phyloP scores from a whole-genome alignment of 83 land plant genomes.

The Larix sibirica region DNA sequence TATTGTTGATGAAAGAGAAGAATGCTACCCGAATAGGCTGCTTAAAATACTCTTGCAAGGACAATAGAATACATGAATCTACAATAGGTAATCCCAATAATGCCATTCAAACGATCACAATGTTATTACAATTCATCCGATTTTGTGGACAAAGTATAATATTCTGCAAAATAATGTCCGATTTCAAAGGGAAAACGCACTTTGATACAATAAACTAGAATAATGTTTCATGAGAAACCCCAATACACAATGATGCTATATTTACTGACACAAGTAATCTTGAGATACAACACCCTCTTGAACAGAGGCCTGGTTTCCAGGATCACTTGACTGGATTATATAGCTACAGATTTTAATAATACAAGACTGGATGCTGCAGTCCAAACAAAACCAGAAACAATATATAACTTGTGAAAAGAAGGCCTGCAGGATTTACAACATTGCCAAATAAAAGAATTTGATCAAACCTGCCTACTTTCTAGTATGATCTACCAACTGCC shows the following conservation, averaged over 20 bases:
- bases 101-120: background rate
- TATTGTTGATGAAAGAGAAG: no score
- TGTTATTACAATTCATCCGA: no score
- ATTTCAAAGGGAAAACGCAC: background rate
- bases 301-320: background rate
- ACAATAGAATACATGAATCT: background rate
- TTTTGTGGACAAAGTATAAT: background rate
- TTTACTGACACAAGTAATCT: background rate
- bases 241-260: background rate
- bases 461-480: background rate
- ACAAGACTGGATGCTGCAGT: slow-evolving; percentile 5
- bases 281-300: background rate
- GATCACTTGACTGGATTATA: background rate
- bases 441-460: background rate
- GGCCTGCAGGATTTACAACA: background rate
- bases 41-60: no score
- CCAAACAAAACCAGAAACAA: background rate
- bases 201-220: background rate
- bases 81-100: background rate
- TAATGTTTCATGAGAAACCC: no score
- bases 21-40: no score
- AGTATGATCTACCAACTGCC: background rate
- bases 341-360: slow-evolving; percentile 9
- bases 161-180: no score
- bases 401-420: background rate